These are phyloP conservation scores for Lentithecium fluviatile DNA, from an alignment of 495 filamentous ascomycete species.

Conservation along the genomic window DNA sequence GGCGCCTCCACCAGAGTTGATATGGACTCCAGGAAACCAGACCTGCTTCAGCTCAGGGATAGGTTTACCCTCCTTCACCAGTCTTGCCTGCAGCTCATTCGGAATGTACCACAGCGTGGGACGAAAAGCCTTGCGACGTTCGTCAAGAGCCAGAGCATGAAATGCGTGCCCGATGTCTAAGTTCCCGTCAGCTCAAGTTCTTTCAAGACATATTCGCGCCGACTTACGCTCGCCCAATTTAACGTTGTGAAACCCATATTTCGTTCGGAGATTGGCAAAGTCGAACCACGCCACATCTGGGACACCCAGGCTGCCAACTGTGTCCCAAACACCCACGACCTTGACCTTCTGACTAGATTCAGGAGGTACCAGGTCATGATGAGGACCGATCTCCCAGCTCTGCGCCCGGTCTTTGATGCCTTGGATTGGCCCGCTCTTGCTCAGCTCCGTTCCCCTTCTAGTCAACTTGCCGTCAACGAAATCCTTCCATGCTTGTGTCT, in stretches of 20 bases:
- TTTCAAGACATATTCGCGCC: not conserved
- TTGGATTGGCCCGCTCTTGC: not conserved
- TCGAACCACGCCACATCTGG: conserved; percentile 34
- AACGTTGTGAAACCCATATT: conserved; percentile 33
- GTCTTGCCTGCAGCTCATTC: conserved; percentile 28
- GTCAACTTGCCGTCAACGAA: conserved; percentile 24
- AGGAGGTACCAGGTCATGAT: conserved; percentile 9
- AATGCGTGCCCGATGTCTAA: conserved; percentile 57
- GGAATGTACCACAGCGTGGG: conserved; percentile 56
- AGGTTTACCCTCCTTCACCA: conserved; percentile 23
- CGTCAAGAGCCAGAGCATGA: conserved; percentile 61
- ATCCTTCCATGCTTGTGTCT: conserved; percentile 26
- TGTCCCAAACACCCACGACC: conserved; percentile 60
- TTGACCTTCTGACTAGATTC: conserved; percentile 44
- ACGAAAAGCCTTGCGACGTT: conserved; percentile 52
- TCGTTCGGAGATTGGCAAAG: conserved; percentile 12
- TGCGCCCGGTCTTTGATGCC: conserved; percentile 1
- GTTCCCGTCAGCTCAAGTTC: conserved; percentile 15
- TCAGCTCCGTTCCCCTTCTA: conserved; percentile 8
- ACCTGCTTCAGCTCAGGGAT: conserved; percentile 48
- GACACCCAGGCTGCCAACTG: conserved; percentile 52
- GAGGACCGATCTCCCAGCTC: conserved; percentile 24
- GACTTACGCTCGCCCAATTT: conserved; percentile 27
- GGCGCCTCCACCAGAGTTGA: conserved; percentile 53
- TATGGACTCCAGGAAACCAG: conserved; percentile 59